A percentile compares a stretch with the other conserved stretches of the same genome.
Conservation (phyloP, 306 rosid species). For the Pterocarpus macrocarpus region DNA sequence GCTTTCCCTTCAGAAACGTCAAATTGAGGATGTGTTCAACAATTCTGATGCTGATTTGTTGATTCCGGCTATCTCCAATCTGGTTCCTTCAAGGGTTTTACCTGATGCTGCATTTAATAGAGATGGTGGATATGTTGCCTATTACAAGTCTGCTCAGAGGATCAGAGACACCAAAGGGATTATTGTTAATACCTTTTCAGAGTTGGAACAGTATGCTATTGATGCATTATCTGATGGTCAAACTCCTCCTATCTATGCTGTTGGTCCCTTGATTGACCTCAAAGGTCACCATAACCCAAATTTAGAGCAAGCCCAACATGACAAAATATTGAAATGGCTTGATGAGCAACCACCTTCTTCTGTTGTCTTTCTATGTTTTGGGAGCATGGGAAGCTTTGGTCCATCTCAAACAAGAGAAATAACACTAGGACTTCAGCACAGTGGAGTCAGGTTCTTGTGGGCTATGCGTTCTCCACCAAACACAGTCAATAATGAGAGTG, state of each 20-base stretch:
- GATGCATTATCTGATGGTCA: slow-evolving; percentile 45
- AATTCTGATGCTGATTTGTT: slow-evolving; percentile 49
- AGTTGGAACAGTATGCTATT: slow-evolving; percentile 53
- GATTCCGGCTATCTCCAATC: slow-evolving; percentile 54
- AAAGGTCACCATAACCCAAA: slow-evolving; percentile 46
- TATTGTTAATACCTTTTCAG: slow-evolving; percentile 60
- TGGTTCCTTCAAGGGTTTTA: slow-evolving; percentile 54
- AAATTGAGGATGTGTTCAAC: slow-evolving; percentile 41
- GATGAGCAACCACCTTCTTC: slow-evolving; percentile 60
- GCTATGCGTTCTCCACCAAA: slow-evolving; percentile 48
- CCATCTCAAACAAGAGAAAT: slow-evolving; percentile 65
- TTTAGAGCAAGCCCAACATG: slow-evolving; percentile 55
- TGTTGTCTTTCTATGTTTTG: slow-evolving; percentile 69
- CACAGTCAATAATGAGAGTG: slow-evolving; percentile 21
- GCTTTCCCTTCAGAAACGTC: slow-evolving; percentile 48
- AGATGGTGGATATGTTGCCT: slow-evolving; percentile 64
- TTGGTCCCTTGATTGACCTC: slow-evolving; percentile 68
- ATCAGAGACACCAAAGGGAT: slow-evolving; percentile 63
- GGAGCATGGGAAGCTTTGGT: slow-evolving; percentile 3
- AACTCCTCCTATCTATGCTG: slow-evolving; percentile 62
- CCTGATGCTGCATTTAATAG: slow-evolving; percentile 47
- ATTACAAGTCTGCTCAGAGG: slow-evolving; percentile 54
- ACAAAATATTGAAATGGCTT: slow-evolving; percentile 64
- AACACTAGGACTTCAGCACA: slow-evolving; percentile 55
- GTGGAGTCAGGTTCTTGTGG: slow-evolving; percentile 71